Base-by-base conservation (phyloP, 495 filamentous ascomycete species). In the Chaetomium cochliodes region DNA sequence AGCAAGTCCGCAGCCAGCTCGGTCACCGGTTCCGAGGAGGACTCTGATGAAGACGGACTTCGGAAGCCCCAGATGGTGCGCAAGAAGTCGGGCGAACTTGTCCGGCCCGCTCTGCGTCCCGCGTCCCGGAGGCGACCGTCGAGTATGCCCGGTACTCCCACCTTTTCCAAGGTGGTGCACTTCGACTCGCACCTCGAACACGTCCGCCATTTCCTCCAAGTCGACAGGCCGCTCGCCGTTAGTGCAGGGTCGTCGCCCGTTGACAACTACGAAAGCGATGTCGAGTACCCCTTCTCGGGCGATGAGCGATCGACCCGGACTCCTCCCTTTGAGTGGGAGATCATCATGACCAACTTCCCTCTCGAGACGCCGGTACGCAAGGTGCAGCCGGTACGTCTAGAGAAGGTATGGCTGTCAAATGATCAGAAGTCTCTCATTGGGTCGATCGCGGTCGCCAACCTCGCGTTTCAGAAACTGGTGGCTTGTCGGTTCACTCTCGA, bases 61-160 rank as follows among this genome's bases (percentile, higher is more conserved):
- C 77, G 76, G 47, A 93, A 91, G 77, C 92, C 92, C 23, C 86
- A 86, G 23, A 92, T 98, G 87, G 87, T 98, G 58, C 87, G 94
- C 62, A 98, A 98, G 82, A 98, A 98, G 82, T 98, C 94, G 46
- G 94, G 94, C 26, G 94, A 98, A 76, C 84, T 98, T 57, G 94
- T 98, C 58, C 88, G 93, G 67, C 96, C 94, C 6, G 96, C 94
- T 2, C 82, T 98, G 47, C 88, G 93, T 56, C 87, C 88, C 28
- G 76, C 90, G 6, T 89, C 88, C 3, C 83, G 86, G 55, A 84
- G 92, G 64, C 87, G 96, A 49, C 93, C 92, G 1, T 96, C 90
- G 0, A 97, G 93, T 76, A 96, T 98, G 92, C 94, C 94, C 8
- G 96, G 96, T 15, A 98, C 94, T 7, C 94, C 94, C 0, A 96